Evolutionary conservation across 129 eudicot species (phyloP), one percentile per base, ranked within the genome.

Genomic region (Cynara cardunculus): DNA sequence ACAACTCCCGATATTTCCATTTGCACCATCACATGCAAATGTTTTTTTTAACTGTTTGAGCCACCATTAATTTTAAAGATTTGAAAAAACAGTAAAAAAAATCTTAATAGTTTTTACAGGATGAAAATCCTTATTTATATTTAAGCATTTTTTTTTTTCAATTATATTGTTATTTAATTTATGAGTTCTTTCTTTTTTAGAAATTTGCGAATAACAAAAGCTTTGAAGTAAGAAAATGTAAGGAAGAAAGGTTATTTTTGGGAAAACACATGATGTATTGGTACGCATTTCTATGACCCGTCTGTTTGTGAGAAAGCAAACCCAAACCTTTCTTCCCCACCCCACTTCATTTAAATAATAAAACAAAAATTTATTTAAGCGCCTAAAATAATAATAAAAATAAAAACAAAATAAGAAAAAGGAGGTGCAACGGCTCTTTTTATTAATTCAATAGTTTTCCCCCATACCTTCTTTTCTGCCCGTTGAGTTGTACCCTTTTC

Each of bases 1-100:
- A 75, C 85, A 82, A 70, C 16, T 56, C 81, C 31, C 62, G 39
- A 72, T 81, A 73, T 81, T 39, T 73, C 49, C 80, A 73, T 65
- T 73, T 39, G 79, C 30, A 81, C 77, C 16, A 25, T 76, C 85
- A 82, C 85, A 82, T 82, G 85, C 75, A 53, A 18, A 56, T 56
- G 65, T 56, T 41, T 18, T 18, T 41, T 4, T 41, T 41, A 16
- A 41, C 2, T 41, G 11, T 7, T 0, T 0, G 0, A 37, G 10
- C 13, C 5, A 11, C 11, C 12, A 41, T 39, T 39, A 0, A 8
- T n/a, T n/a, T n/a, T n/a, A n/a, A n/a, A n/a, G n/a, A n/a, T n/a
- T n/a, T n/a, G n/a, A n/a, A n/a, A n/a, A n/a, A n/a, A n/a, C n/a
- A n/a, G n/a, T n/a, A n/a, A n/a, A n/a, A n/a, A n/a, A n/a, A n/a